Base-by-base conservation (phyloP, 495 filamentous ascomycete species). In the Penicillium crystallinum region DNA sequence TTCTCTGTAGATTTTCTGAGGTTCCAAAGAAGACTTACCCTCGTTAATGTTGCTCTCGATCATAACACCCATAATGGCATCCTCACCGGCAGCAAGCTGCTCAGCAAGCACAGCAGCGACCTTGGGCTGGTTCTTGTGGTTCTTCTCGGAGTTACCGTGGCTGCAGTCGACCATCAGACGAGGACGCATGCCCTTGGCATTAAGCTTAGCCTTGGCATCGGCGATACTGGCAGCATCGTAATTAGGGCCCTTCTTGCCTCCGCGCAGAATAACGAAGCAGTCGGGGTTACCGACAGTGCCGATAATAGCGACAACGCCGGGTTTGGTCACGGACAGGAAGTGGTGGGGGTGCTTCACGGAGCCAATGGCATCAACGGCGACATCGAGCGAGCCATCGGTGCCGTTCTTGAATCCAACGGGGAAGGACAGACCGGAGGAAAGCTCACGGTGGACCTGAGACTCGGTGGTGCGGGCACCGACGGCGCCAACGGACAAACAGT, bases 341-440 rank as follows among this genome's bases (percentile, higher is more conserved):
- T 97, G 95, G 62, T 99, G 95, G 18, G 90, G 89, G 58, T 95
- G 88, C 63, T 79, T 84, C 11, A 96, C 93, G 17, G 95, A 87
- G 48, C 91, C 92, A 71, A 97, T 97, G 40, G 95, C 95, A 73
- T 99, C 95, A 53, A 99, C 88, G 1, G 95, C 91, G 2, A 97
- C 89, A 51, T 85, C 82, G 33, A 97, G 71, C 1, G 86, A 85
- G 17, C 95, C 95, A 67, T 99, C 95, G 23, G 95, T 99, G 50
- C 95, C 95, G 68, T 99, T 99, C 80, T 99, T 99, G 84, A 99
- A 99, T 36, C 95, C 95, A 11, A 99, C 90, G 2, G 95, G 93
- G 83, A 97, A 99, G 46, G 86, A 91, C 18, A 97, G 72, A 58
- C 95, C 95, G 34, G 89, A 95, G 1, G 95, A 92, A 57, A 99